Evolutionary conservation across 208 protist species (phyloP).

Genomic region (Blastocrithidia nonstop): DNA sequence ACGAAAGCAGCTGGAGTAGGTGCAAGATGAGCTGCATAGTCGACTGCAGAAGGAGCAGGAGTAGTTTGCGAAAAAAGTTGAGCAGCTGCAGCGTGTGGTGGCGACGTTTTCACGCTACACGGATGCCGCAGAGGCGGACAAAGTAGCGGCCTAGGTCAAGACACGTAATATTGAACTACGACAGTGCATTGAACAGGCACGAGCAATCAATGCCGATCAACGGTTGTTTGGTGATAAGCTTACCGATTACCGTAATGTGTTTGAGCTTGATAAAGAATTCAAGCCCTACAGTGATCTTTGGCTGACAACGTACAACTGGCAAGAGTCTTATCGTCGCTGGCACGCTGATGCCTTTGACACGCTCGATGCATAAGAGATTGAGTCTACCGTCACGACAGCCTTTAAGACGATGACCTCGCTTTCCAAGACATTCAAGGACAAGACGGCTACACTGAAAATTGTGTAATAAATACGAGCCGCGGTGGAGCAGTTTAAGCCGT

Average conservation of each 20-base stretch:
- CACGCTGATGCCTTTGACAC: constrained; percentile 87
- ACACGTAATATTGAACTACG: constrained; percentile 89
- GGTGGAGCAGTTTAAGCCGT: constrained; percentile 91
- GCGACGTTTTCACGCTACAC: constrained; percentile 88
- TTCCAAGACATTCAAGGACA: constrained; percentile 88
- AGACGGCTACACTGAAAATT: constrained; percentile 77
- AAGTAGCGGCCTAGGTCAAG: constrained; percentile 90
- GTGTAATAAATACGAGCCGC: constrained; percentile 70
- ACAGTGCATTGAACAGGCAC: constrained; percentile 82
- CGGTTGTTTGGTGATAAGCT: constrained; percentile 88
- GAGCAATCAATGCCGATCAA: constrained; percentile 91
- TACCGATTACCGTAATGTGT: constrained; percentile 90
- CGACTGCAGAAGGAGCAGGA: constrained; percentile 85
- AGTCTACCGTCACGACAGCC: constrained; percentile 62
- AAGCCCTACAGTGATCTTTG: constrained; percentile 94
- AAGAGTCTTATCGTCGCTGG: constrained; percentile 87
- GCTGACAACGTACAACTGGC: constrained; percentile 90
- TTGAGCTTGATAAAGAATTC: constrained; percentile 91
- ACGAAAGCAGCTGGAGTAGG: constrained; percentile 80
- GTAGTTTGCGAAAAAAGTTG: constrained; percentile 87
- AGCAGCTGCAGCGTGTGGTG: constrained; percentile 84
- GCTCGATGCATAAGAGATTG: constrained; percentile 90
- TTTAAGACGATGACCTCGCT: constrained; percentile 85
- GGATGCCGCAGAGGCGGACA: constrained; percentile 78
- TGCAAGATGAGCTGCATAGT: constrained; percentile 85